These are phyloP conservation scores for Trametes punicea DNA, from an alignment of 768 basidiomycete species.

Conservation along the genomic window DNA sequence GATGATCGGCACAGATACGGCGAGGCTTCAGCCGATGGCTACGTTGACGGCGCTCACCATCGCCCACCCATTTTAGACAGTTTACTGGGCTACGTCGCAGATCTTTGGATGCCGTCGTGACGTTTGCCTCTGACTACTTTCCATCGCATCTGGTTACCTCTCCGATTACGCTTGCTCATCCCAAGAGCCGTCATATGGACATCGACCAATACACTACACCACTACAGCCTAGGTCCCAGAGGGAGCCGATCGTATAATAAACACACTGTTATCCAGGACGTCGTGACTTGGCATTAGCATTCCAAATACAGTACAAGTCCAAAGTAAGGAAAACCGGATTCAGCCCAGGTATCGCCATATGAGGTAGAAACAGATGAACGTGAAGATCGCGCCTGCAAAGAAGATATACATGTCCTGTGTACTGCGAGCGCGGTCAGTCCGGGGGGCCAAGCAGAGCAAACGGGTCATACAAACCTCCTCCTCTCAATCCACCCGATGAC, in stretches of 20 bases:
- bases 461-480: slow-evolving; percentile 62
- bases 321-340: not conserved
- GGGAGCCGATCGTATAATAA: too few relatives aligned
- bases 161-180: too few relatives aligned
- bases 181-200: too few relatives aligned
- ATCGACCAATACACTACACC: too few relatives aligned
- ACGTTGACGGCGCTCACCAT: not conserved
- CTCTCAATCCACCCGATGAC: slow-evolving; percentile 98
- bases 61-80: not conserved
- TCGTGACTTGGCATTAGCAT: slow-evolving; percentile 3
- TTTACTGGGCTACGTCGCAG: too few relatives aligned
- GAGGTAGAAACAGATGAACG: slow-evolving; percentile 89
- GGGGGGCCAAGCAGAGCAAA: not conserved
- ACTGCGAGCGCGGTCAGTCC: slow-evolving; percentile 38
- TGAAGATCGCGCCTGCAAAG: slow-evolving; percentile 76
- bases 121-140: too few relatives aligned
- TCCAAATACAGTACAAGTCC: slow-evolving; percentile 13
- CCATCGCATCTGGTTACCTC: too few relatives aligned
- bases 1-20: slow-evolving; percentile 41
- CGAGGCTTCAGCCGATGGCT: slow-evolving; percentile 36
- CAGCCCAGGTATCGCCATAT: slow-evolving; percentile 88
- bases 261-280: too few relatives aligned
- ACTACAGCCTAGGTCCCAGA: too few relatives aligned
- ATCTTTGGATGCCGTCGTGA: too few relatives aligned
- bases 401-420: slow-evolving; percentile 97